A percentile compares a stretch with the other conserved stretches of the same genome.
phyloP scores from a whole-genome alignment of 2,329 filamentous ascomycete species.

The Leptographium procerum region DNA sequence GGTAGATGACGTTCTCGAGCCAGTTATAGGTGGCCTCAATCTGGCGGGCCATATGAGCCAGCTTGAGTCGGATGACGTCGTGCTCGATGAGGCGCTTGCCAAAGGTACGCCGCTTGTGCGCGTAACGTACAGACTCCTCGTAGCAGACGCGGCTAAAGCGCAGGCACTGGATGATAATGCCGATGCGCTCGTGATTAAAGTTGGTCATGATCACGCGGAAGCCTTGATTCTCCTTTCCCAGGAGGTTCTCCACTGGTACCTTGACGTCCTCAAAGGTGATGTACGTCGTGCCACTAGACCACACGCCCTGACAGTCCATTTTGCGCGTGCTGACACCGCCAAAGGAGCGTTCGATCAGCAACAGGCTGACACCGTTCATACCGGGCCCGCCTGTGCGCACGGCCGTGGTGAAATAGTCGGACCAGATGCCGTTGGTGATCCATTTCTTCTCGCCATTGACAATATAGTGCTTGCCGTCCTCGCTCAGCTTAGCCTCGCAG shows the following conservation, averaged over 20 bases:
- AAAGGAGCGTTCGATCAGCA: constrained; percentile 77
- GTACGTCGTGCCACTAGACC: constrained; percentile 91
- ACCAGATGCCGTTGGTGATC: constrained; percentile 98
- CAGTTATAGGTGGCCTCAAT: constrained; percentile 96
- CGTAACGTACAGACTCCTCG: constrained; percentile 93
- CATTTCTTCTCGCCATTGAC: constrained; percentile 99
- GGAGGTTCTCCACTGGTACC: constrained; percentile 96
- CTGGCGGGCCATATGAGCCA: constrained; percentile 95
- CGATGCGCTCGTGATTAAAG: constrained; percentile 98
- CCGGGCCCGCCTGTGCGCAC: constrained; percentile 80
- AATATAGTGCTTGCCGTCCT: constrained; percentile 97
- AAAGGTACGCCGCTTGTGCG: constrained; percentile 93
- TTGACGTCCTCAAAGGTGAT: constrained; percentile 98
- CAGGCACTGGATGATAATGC: constrained; percentile 94
- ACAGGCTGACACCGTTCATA: constrained; percentile 84
- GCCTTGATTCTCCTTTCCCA: constrained; percentile 95
- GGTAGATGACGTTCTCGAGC: constrained; percentile 91
- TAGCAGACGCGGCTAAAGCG: constrained; percentile 95
- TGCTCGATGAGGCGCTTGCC: constrained; percentile 95
- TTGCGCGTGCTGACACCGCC: constrained; percentile 84
- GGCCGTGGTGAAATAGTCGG: constrained; percentile 94
- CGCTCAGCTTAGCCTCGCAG: constrained; percentile 87
- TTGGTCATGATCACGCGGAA: constrained; percentile 99
- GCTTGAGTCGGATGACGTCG: constrained; percentile 92
- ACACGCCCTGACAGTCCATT: constrained; percentile 98